Conservation (phyloP, 1,284 basidiomycete genomes). For the Microbotryomycetes sp. region DNA sequence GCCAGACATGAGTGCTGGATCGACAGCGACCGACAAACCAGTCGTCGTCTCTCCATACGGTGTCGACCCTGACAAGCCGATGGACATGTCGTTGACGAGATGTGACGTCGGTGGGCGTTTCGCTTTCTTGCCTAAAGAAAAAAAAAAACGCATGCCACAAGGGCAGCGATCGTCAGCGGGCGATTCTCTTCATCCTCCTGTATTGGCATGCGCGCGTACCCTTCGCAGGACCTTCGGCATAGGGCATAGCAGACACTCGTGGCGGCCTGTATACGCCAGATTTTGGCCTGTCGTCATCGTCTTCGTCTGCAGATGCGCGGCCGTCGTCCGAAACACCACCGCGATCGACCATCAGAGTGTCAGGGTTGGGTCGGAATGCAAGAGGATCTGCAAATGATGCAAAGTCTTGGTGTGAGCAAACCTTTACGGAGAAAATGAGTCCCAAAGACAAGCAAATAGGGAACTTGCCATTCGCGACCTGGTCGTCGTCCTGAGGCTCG, state of each 20-base stretch:
- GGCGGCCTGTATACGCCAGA: conserved; percentile 81
- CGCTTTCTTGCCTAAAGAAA: conserved; percentile 40
- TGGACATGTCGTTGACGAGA: conserved; percentile 36
- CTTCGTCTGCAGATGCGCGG: conserved; percentile 39
- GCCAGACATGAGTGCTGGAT: conserved; percentile 45
- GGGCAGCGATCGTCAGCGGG: background rate
- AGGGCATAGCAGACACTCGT: conserved; percentile 84
- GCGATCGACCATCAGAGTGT: conserved; percentile 28
- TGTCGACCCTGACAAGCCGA: conserved; percentile 52
- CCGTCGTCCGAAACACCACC: conserved; percentile 37
- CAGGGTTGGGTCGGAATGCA: conserved; percentile 81
- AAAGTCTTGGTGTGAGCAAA: conserved; percentile 6
- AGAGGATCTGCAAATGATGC: conserved; percentile 60
- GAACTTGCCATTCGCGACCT: conserved; percentile 56
- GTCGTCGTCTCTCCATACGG: conserved; percentile 66
- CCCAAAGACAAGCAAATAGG: background rate
- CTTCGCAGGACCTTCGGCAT: conserved; percentile 57
- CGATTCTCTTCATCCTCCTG: too few relatives aligned
- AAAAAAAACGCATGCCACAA: background rate
- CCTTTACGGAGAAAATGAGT: conserved; percentile 5
- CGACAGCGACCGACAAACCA: conserved; percentile 51
- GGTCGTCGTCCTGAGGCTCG: conserved; percentile 48
- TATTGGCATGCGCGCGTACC: conserved; percentile 10
- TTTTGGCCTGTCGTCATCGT: conserved; percentile 33
- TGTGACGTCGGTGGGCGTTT: conserved; percentile 24